Base-by-base conservation (phyloP, 352 stramenopile species). In the Phytophthora agathidicida region DNA sequence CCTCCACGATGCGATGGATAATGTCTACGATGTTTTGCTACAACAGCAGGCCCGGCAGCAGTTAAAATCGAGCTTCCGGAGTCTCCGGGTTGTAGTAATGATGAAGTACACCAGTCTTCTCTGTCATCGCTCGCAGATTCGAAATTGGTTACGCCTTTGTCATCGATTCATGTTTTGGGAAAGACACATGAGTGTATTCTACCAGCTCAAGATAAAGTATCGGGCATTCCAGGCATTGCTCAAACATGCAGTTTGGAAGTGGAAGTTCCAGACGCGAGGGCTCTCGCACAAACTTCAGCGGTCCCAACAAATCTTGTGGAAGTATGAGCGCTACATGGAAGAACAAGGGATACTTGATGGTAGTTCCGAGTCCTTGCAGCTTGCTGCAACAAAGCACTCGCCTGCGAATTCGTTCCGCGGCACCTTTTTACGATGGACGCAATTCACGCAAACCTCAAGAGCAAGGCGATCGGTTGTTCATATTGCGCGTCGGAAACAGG, bases 91-190 rank as follows among this genome's bases (percentile, higher is more conserved):
- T 5, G 49, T 77, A 20, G 63, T 72, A 14, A 84, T 84, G 73
- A 54, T 72, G 32, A 83, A 79, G 30, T 73, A 86, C 47, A 77
- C 65, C 3, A 52, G 41, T 11, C 11, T 73, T 26, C 52, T 88
- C 8, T 85, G 77, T 30, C 67, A 73, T 45, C 71, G 75, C 16
- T 55, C 70, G 0, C 67, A 88, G 42, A 53, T 89, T 2, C 73
- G 80, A 11, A 89, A 89, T 33, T 89, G 77, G 77, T 46, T 89
- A 23, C 75, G 80, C 1, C 44, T 89, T 8, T 87, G 77, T 9
- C 53, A 72, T 13, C 76, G 80, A 7, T 86, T 84, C 45, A 51
- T 64, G 13, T 86, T 74, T 36, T 89, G 77, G 77, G 51, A 84
- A 14, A 55, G 57, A 13, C 61, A 83, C 45, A 82, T 86, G 35